Conservation (phyloP, 2,329 filamentous ascomycete species). For the Trichophyton verrucosum region DNA sequence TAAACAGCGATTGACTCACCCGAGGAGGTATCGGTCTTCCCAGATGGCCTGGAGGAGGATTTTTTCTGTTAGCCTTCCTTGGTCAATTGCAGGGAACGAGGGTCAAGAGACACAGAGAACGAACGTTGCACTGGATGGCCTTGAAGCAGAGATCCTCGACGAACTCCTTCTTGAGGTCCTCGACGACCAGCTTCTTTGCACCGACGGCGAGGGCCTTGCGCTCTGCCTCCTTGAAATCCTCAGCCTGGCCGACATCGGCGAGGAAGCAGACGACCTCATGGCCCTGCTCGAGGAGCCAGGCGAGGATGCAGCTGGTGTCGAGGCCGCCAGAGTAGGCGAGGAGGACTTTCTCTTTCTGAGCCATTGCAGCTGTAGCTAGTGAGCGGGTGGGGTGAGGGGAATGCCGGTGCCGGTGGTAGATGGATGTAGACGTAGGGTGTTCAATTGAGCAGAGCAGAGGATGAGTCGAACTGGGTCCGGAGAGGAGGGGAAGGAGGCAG, state of each 20-base stretch:
- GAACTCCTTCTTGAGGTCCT: constrained; percentile 60
- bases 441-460: not conserved
- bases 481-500: not conserved
- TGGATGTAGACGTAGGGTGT: not conserved
- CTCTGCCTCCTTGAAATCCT: constrained; percentile 61
- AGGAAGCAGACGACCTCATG: constrained; percentile 53
- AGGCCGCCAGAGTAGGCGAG: constrained; percentile 40
- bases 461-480: not conserved
- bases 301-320: constrained; percentile 47
- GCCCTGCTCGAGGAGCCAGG: constrained; percentile 34
- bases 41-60: constrained; percentile 44
- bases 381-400: not conserved
- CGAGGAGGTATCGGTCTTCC: constrained; percentile 52
- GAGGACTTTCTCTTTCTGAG: constrained; percentile 19
- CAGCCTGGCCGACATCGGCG: constrained; percentile 61
- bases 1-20: constrained; percentile 23
- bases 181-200: constrained; percentile 51
- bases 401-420: not conserved
- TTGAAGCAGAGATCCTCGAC: constrained; percentile 70
- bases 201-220: constrained; percentile 60
- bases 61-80: not conserved
- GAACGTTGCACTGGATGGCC: constrained; percentile 58
- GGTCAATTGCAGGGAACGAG: not conserved
- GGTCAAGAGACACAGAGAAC: not conserved
- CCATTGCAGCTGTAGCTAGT: constrained; percentile 5